Evolutionary conservation across 2,329 filamentous ascomycete species (phyloP), one percentile per base, ranked within the genome.

Genomic region (Botrytis sinoallii): DNA sequence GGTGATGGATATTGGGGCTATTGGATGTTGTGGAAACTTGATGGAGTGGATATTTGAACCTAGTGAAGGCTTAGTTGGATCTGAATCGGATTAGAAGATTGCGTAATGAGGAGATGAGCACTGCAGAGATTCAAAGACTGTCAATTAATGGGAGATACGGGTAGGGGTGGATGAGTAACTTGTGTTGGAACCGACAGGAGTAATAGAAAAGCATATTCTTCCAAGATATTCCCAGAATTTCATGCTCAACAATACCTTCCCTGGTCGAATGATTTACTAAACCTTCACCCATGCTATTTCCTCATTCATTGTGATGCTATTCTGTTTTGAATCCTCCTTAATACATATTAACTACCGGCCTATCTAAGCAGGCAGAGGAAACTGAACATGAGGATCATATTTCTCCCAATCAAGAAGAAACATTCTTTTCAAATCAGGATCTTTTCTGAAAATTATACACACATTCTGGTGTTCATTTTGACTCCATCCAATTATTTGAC

Each of bases 371-470:
- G 65, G 46, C 2, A 77, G 32, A 65, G 75, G 79, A 76, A 80
- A 80, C 72, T 68, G 52, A 76, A 77, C 55, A 74, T 77, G 40
- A 46, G 44, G 71, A 66, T 79, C 74, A 78, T 78, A 80, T 40
- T 74, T 66, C 61, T 79, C 75, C 77, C 76, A 80, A 60, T 80
- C 72, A 25, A 79, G 73, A 74, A 70, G 18, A 61, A 80, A 78
- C 74, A 81, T 70, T 75, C 70, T 76, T 74, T 65, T 67, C 68
- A 79, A 77, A 78, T 80, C 77, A n/a, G 74, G 61, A 22, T 60
- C 32, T 78, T 80, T 79, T 71, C 76, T 79, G 25, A 81, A 74
- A 52, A 77, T 64, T 74, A 78, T 80, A 73, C 79, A 81, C 73
- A 79, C 73, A 59, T 69, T 67, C 48, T 80, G 80, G 65, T 81